Percentiles rank a stretch among this genome's conserved stretches.
Evolutionary conservation across 352 stramenopile species (phyloP).

Genomic region (Globisporangium okanoganense): DNA sequence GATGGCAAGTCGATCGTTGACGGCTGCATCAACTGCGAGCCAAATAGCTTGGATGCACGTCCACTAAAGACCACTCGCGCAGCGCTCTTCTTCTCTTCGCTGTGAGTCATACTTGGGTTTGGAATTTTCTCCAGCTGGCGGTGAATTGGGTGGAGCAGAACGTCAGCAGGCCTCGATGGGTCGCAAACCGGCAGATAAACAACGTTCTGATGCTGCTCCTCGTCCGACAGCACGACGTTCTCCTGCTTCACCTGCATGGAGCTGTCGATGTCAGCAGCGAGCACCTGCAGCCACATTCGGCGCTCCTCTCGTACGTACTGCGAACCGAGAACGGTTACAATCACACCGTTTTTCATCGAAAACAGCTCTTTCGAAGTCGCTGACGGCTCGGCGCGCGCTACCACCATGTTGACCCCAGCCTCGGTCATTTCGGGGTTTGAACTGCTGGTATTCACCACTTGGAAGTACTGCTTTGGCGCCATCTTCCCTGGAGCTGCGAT

Average conservation of each 20-base stretch:
- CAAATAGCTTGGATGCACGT: slow-evolving; percentile 71
- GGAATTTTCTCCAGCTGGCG: slow-evolving; percentile 41
- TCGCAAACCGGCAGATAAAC: slow-evolving; percentile 57
- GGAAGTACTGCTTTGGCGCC: slow-evolving; percentile 52
- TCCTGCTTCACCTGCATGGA: slow-evolving; percentile 34
- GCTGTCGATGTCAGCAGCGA: slow-evolving; percentile 46
- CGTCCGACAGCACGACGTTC: slow-evolving; percentile 29
- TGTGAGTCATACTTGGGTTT: slow-evolving; percentile 23
- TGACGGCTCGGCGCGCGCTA: slow-evolving; percentile 37
- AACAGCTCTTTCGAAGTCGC: slow-evolving; percentile 45
- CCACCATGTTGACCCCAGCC: background rate
- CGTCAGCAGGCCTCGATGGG: slow-evolving; percentile 20
- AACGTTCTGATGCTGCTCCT: slow-evolving; percentile 43
- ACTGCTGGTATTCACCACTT: slow-evolving; percentile 15
- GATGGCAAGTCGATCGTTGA: slow-evolving; percentile 53
- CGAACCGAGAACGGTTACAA: slow-evolving; percentile 48
- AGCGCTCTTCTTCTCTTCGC: slow-evolving; percentile 19
- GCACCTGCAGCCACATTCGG: slow-evolving; percentile 61
- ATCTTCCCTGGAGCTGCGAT: slow-evolving; percentile 56
- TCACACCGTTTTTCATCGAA: slow-evolving; percentile 39
- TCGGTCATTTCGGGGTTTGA: slow-evolving; percentile 14
- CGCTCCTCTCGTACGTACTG: slow-evolving; percentile 46
- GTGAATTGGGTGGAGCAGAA: slow-evolving; percentile 35
- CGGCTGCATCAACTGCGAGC: slow-evolving; percentile 52
- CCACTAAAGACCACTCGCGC: slow-evolving; percentile 66